A percentile compares a stretch with the other conserved stretches of the same genome.
Conservation (phyloP, 495 filamentous ascomycete species). For the Filosporella fistucella region DNA sequence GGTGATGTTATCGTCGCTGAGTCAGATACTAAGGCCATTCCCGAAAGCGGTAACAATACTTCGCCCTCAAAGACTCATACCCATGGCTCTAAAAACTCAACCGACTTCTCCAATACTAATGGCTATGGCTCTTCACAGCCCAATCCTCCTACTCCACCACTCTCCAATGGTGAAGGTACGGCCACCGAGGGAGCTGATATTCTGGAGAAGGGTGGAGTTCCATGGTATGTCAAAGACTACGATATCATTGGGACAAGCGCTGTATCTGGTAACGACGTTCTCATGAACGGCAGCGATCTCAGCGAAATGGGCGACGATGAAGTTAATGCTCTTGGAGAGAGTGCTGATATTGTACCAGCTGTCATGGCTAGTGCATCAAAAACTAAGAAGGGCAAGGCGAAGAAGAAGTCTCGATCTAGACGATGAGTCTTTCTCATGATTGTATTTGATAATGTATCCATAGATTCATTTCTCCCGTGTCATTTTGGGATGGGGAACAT, state of each 20-base stretch:
- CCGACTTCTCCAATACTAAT: constrained; percentile 44
- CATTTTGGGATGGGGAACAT: neutral
- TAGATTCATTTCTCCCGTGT: constrained; percentile 7
- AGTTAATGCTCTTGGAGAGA: constrained; percentile 25
- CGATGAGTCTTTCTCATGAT: neutral
- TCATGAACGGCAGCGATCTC: constrained; percentile 76
- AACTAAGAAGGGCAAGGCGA: constrained; percentile 23
- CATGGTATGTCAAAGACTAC: constrained; percentile 85
- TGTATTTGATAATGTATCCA: constrained; percentile 22
- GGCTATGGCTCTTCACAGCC: constrained; percentile 31
- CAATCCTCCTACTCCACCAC: constrained; percentile 37
- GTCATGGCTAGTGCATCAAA: constrained; percentile 7
- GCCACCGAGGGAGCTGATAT: constrained; percentile 32
- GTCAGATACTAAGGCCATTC: neutral
- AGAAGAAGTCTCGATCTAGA: constrained; percentile 16
- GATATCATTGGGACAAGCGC: constrained; percentile 73
- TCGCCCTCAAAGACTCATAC: no score
- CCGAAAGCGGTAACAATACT: constrained; percentile 7
- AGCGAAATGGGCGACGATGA: constrained; percentile 83
- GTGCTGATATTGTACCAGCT: neutral
- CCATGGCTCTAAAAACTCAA: constrained; percentile 29
- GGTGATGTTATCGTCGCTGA: constrained; percentile 22
- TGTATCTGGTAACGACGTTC: constrained; percentile 64
- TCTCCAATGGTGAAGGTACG: constrained; percentile 28
- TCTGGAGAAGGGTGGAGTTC: constrained; percentile 68